Base-by-base conservation (phyloP, 768 basidiomycete genomes). In the Suillus clintonianus region DNA sequence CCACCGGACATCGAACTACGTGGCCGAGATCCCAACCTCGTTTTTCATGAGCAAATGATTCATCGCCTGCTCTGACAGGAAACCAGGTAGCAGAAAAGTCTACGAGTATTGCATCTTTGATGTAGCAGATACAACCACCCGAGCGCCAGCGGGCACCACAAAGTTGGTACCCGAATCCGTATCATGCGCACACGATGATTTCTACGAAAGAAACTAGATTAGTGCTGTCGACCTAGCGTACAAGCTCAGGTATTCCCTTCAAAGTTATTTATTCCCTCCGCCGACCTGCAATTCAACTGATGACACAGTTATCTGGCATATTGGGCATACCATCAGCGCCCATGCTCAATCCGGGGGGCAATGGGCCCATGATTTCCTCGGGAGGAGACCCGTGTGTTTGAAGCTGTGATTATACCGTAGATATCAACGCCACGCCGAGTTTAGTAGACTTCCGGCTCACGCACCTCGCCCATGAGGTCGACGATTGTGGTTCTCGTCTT, bases 361-460 rank as follows among this genome's bases (percentile, higher is more conserved):
- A 79, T 0, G 87, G 85, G 1, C 92, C 94, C 90, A 95, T 94
- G 57, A 95, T 83, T 68, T 92, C 91, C 22, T 84, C 71, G 3
- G 94, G 94, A 0, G 92, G 94, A 4, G 89, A 84, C 7, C 94
- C 93, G 61, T 86, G 82, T 4, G 80, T 78, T 82, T 95, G 93
- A 83, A 95, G 88, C 91, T 93, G 65, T n/a, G 37, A 58, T 56
- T 24, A 8, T 37, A 24, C 36, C 37, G 2, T 24, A 3, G 41
- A 57, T 57, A 17, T 57, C 36, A 41, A 30, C 11, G 6, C 7
- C 1, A 57, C 27, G 11, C 19, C 17, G 24, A 57, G 4, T 1
- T 27, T 41, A 57, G 24, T 27, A 41, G 24, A 19, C 27, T 57
- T 57, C 10, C 17, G 17, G 5, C 22, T n/a, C 17, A 57, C 56